phyloP scores from a whole-genome alignment of 768 basidiomycete genomes.

The Mrakia gelida region DNA sequence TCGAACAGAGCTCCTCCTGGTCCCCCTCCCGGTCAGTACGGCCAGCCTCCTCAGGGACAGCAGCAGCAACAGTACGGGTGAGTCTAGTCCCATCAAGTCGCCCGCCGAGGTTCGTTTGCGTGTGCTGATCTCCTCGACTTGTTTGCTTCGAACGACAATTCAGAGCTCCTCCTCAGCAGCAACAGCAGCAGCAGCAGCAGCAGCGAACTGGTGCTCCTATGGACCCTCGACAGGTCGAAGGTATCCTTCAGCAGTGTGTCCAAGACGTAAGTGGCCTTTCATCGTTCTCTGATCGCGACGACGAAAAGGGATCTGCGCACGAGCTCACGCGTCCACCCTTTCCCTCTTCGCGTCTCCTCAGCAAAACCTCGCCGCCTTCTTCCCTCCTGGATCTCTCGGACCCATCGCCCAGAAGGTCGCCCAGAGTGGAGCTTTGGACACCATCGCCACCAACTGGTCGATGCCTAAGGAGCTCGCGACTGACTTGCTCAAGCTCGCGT shows the following conservation, averaged over 20 bases:
- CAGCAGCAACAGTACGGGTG: conserved; percentile 22
- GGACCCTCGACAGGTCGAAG: conserved; percentile 23
- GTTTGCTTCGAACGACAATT: too few relatives aligned
- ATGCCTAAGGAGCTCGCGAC: conserved; percentile 25
- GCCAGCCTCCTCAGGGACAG: conserved; percentile 21
- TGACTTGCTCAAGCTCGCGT: conserved; percentile 42
- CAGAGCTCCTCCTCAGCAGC: conserved; percentile 3
- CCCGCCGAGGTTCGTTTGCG: too few relatives aligned
- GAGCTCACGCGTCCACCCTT: background rate
- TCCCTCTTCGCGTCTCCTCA: conserved; percentile 8
- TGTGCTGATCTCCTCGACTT: too few relatives aligned
- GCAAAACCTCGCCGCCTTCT: conserved; percentile 48
- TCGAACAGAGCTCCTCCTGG: conserved; percentile 21
- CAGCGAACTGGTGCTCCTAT: background rate
- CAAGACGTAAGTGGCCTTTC: background rate
- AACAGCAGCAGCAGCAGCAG: background rate
- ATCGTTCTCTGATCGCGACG: background rate
- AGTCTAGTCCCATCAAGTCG: background rate
- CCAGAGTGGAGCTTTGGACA: conserved; percentile 42
- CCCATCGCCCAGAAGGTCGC: conserved; percentile 47
- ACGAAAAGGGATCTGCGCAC: too few relatives aligned
- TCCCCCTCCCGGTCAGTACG: conserved; percentile 19
- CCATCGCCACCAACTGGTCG: conserved; percentile 45
- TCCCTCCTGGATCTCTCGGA: conserved; percentile 46
- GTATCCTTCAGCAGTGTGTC: conserved; percentile 33